Evolutionary conservation across 1,284 basidiomycete species (phyloP).

Genomic region (Chiua sp.): DNA sequence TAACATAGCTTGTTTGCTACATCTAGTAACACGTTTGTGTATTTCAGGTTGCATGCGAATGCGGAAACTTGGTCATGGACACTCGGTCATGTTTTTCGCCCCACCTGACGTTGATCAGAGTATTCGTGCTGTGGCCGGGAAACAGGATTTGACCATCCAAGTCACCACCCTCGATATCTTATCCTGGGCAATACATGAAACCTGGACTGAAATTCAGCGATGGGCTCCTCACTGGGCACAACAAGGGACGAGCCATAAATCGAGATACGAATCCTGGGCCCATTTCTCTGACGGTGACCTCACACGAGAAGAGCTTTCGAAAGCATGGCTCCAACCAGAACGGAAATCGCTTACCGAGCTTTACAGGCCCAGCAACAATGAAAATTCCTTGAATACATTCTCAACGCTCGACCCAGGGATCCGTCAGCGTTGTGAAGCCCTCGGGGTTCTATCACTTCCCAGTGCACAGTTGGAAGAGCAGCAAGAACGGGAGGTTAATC

Average conservation of each 20-base stretch:
- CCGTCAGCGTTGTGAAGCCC: slow-evolving; percentile 24
- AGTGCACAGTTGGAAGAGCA: slow-evolving; percentile 43
- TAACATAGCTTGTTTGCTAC: no score
- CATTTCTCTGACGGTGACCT: no score
- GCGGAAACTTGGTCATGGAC: slow-evolving; percentile 52
- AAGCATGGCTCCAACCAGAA: no score
- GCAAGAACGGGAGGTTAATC: slow-evolving; percentile 48
- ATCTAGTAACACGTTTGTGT: no score
- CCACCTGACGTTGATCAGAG: slow-evolving; percentile 47
- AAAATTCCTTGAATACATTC: no score
- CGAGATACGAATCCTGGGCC: no score
- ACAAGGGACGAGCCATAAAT: slow-evolving; percentile 46
- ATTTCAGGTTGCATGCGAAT: slow-evolving; percentile 48
- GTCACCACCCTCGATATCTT: slow-evolving; percentile 40
- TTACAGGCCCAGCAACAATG: no score
- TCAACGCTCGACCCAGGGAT: slow-evolving; percentile 22
- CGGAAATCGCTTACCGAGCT: no score
- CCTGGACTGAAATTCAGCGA: slow-evolving; percentile 41
- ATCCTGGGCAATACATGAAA: slow-evolving; percentile 48
- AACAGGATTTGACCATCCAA: not conserved
- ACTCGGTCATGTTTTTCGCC: slow-evolving; percentile 53
- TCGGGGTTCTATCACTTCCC: slow-evolving; percentile 28
- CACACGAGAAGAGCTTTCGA: no score
- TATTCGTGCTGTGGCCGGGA: slow-evolving; percentile 38
- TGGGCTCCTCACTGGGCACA: slow-evolving; percentile 48